phyloP scores from a whole-genome alignment of 2,329 filamentous ascomycete genomes.

The Didymella pomorum region DNA sequence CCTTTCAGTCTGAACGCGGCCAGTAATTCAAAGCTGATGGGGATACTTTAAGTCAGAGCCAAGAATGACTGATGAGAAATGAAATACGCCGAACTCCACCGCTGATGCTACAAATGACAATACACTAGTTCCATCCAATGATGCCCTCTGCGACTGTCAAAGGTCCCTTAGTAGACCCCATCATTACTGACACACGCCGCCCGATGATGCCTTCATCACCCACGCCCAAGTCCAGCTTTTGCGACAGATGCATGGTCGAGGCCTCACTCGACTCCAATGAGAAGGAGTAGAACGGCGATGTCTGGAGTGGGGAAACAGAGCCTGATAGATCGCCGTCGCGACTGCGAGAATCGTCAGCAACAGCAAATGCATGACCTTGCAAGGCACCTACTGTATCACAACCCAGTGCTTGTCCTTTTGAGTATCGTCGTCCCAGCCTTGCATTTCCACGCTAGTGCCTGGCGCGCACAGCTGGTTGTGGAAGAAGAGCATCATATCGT shows the following conservation, averaged over 20 bases:
- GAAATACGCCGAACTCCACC: constrained; percentile 1
- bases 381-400: constrained; percentile 41
- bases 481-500: constrained; percentile 41
- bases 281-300: constrained; percentile 39
- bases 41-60: no score
- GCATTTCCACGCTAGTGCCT: constrained; percentile 41
- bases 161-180: constrained; percentile 27
- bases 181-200: constrained; percentile 44
- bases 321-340: constrained; percentile 43
- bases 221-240: constrained; percentile 42
- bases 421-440: constrained; percentile 29
- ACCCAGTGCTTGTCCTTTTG: constrained; percentile 33
- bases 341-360: constrained; percentile 21
- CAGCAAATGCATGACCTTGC: neutral
- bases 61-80: neutral
- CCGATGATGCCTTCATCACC: constrained; percentile 46
- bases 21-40: no score
- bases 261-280: constrained; percentile 18
- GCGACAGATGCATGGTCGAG: constrained; percentile 27
- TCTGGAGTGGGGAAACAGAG: neutral
- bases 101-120: neutral
- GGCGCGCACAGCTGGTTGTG: constrained; percentile 33
- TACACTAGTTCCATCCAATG: constrained; percentile 46
- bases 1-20: no score
- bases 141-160: constrained; percentile 43